Conservation (phyloP, 768 basidiomycete genomes). For the Gautieria morchelliformis region DNA sequence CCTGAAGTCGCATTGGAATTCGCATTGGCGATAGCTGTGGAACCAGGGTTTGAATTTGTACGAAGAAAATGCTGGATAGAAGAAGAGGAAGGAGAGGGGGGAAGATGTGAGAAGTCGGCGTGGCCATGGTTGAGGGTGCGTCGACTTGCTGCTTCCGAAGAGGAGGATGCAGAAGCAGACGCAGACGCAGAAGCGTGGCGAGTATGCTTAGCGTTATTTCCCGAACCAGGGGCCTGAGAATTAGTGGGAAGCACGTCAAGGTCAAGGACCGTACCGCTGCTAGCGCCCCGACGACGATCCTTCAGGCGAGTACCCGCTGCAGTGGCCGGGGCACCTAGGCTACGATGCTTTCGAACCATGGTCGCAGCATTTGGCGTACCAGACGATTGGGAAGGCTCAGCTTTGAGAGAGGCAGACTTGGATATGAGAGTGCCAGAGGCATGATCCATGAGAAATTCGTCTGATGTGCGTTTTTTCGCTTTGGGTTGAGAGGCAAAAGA, state of each 20-base stretch:
- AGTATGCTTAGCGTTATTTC: conserved; percentile 30
- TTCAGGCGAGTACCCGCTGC: conserved; percentile 2
- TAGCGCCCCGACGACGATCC: conserved; percentile 9
- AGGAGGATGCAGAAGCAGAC: conserved; percentile 53
- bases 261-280: conserved; percentile 8
- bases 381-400: conserved; percentile 10
- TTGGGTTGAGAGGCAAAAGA: conserved; percentile 50
- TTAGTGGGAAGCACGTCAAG: conserved; percentile 27
- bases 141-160: conserved; percentile 43
- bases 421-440: conserved; percentile 43
- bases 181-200: conserved; percentile 56
- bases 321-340: conserved; percentile 36
- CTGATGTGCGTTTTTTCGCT: conserved; percentile 68
- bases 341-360: conserved; percentile 57
- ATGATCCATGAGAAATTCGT: conserved; percentile 76
- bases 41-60: conserved; percentile 26
- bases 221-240: conserved; percentile 17
- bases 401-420: conserved; percentile 31
- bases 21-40: conserved; percentile 30
- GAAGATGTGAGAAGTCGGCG: conserved; percentile 79
- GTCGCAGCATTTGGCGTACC: conserved; percentile 31
- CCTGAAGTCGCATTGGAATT: conserved; percentile 10
- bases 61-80: conserved; percentile 79
- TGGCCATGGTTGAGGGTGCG: conserved; percentile 43
- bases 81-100: conserved; percentile 85